A percentile compares a stretch with the other conserved stretches of the same genome.
Conservation (phyloP, 345 rosid genomes). For the Sisymbrium irio region DNA sequence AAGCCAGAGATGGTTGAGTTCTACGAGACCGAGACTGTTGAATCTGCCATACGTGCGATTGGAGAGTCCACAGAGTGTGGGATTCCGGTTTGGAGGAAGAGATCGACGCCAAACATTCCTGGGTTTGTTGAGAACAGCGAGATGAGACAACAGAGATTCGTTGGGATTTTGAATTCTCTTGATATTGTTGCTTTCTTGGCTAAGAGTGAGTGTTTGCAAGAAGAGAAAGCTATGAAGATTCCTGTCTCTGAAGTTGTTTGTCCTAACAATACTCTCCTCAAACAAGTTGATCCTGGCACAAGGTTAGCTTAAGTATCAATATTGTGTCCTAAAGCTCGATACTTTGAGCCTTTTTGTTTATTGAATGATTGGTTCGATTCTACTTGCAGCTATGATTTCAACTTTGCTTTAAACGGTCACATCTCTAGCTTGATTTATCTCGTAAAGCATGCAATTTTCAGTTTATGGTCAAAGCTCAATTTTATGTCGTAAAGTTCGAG, state of each 20-base stretch:
- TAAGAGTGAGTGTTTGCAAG: conserved; percentile 68
- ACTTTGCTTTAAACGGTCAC: too few relatives aligned
- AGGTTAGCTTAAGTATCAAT: conserved; percentile 42
- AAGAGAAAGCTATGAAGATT: conserved; percentile 75
- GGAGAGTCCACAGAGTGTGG: conserved; percentile 92
- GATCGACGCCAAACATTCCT: conserved; percentile 30
- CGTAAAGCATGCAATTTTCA: too few relatives aligned
- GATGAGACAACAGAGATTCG: conserved; percentile 76
- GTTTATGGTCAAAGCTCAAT: too few relatives aligned
- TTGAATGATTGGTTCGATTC: too few relatives aligned
- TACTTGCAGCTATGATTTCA: too few relatives aligned
- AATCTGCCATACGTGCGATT: conserved; percentile 76
- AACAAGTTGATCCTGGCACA: conserved; percentile 91
- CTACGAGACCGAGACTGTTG: conserved; percentile 77
- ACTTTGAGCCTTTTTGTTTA: too few relatives aligned
- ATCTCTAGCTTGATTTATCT: too few relatives aligned
- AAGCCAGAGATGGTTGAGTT: conserved; percentile 94
- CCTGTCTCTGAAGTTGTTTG: conserved; percentile 72
- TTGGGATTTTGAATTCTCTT: conserved; percentile 82
- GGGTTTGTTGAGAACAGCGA: conserved; percentile 63
- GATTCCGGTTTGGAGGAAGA: conserved; percentile 90
- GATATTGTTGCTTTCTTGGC: conserved; percentile 82
- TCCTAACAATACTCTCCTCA: conserved; percentile 59
- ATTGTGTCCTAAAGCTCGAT: too few relatives aligned
- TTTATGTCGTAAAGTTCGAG: too few relatives aligned